phyloP scores from a whole-genome alignment of 1,284 basidiomycete genomes.

The Trametes sp. region DNA sequence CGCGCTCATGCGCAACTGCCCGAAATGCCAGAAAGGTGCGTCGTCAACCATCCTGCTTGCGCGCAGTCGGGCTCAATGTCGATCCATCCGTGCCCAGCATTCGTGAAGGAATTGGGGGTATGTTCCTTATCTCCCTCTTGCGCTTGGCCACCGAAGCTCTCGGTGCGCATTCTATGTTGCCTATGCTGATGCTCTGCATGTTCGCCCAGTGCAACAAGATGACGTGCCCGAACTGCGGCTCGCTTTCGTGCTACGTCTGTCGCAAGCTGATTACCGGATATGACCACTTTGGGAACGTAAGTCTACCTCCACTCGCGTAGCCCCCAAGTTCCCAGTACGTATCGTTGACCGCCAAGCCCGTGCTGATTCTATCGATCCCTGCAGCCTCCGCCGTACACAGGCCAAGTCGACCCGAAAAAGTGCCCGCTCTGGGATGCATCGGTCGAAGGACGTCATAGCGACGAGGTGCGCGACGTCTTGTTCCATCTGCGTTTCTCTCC shows the following conservation, averaged over 20 bases:
- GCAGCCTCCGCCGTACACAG: constrained; percentile 35
- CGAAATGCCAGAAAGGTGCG: constrained; percentile 76
- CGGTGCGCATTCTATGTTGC: neutral
- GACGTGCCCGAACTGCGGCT: constrained; percentile 72
- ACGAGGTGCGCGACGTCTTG: constrained; percentile 55
- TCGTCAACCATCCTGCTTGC: constrained; percentile 1
- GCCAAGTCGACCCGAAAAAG: constrained; percentile 46
- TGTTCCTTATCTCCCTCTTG: constrained; percentile 34
- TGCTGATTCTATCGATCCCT: neutral
- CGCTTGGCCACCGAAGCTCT: neutral
- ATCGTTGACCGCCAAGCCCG: neutral
- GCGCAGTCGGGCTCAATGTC: neutral
- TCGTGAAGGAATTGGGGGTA: constrained; percentile 78
- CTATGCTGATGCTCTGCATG: neutral
- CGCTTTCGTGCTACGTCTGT: constrained; percentile 83
- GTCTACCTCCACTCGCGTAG: constrained; percentile 31
- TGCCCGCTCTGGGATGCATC: constrained; percentile 75
- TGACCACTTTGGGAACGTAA: constrained; percentile 75
- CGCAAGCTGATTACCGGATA: constrained; percentile 75
- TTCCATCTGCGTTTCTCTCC: neutral
- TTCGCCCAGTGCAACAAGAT: constrained; percentile 79
- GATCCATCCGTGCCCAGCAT: constrained; percentile 55
- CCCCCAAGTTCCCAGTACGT: neutral
- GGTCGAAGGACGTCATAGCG: constrained; percentile 66
- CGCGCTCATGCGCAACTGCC: constrained; percentile 86